Conservation (phyloP, 768 basidiomycete species). For the Lactarius sp. region DNA sequence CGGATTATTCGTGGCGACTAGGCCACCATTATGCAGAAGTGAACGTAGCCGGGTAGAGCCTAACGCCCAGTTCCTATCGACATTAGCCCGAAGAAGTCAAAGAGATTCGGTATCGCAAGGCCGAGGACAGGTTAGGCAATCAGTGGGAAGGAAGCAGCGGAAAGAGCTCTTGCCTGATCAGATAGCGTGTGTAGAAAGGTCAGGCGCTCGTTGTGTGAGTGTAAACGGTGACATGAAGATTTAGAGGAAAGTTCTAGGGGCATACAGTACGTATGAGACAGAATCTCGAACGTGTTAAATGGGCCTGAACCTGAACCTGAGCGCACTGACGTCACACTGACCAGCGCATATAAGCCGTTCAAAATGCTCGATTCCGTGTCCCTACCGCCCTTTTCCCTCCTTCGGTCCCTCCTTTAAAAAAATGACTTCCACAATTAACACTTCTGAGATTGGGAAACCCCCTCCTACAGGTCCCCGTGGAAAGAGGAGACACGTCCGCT, state of each 20-base stretch:
- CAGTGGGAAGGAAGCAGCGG: not conserved
- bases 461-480: not conserved
- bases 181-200: constrained; percentile 1
- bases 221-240: not conserved
- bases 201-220: no score
- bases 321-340: constrained; percentile 10
- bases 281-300: not conserved
- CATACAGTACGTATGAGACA: not conserved
- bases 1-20: constrained; percentile 14
- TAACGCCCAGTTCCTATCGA: not conserved
- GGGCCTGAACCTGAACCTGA: not conserved
- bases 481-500: constrained; percentile 25
- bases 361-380: not conserved
- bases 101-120: not conserved
- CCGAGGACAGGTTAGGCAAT: not conserved
- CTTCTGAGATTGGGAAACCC: constrained; percentile 13
- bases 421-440: constrained; percentile 22
- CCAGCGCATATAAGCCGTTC: constrained; percentile 18
- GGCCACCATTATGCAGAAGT: not conserved
- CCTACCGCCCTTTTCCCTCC: not conserved
- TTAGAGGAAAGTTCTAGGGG: no score
- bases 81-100: constrained; percentile 5
- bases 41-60: constrained; percentile 2
- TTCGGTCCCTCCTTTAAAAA: not conserved
- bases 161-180: constrained; percentile 7